A percentile compares a stretch with the other conserved stretches of the same genome.
Evolutionary conservation across 2,329 filamentous ascomycete species (phyloP).

Genomic region (Ciborinia camelliae): DNA sequence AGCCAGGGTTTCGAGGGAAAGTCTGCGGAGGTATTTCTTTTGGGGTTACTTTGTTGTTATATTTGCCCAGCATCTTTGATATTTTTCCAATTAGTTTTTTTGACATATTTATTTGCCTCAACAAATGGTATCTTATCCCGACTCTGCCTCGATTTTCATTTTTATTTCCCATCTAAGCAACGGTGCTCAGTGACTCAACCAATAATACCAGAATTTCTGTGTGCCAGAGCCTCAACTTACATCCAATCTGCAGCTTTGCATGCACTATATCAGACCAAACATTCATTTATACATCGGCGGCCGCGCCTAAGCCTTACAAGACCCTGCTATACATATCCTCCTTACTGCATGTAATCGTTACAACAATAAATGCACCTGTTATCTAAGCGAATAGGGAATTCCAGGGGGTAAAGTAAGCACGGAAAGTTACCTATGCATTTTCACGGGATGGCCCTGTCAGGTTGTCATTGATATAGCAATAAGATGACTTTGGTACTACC

Average conservation of each 20-base stretch:
- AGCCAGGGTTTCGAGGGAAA: too few species aligned
- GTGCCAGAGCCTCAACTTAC: not conserved
- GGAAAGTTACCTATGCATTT: not conserved
- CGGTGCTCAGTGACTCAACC: not conserved
- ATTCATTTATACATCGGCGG: too few species aligned
- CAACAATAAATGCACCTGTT: too few species aligned
- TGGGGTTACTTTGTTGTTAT: not conserved
- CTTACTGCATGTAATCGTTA: not conserved
- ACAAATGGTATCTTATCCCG: not conserved
- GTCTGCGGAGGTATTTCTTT: not conserved
- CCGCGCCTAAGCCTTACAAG: not conserved
- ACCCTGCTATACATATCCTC: too few species aligned
- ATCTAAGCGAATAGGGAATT: not conserved
- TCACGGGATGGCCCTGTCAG: not conserved
- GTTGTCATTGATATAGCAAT: not conserved
- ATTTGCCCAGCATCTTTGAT: not conserved
- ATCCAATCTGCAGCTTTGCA: not conserved
- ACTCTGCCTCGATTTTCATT: not conserved
- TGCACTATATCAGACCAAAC: not conserved
- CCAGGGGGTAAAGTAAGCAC: not conserved
- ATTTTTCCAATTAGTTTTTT: not conserved
- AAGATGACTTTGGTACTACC: not conserved
- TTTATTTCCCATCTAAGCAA: not conserved
- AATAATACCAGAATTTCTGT: not conserved
- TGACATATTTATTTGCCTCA: too few species aligned